Percentiles rank a stretch among this genome's conserved stretches.
These are phyloP conservation scores for Capsicum rhomboideum DNA, from an alignment of 257 asterid genomes.

Conservation along the genomic window DNA sequence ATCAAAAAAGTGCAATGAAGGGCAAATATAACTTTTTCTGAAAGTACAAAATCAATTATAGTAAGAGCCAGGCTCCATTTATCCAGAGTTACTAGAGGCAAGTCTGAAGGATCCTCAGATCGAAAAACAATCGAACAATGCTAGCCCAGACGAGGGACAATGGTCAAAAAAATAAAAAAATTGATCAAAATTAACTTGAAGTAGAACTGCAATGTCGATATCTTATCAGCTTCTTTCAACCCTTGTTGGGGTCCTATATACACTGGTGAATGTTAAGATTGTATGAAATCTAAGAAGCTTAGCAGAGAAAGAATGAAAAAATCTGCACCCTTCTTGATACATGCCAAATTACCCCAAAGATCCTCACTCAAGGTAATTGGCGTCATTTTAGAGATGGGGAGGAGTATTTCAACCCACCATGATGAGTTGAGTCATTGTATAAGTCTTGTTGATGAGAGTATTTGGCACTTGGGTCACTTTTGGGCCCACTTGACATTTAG, in stretches of 20 bases:
- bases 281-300: background rate
- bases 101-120: background rate
- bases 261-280: background rate
- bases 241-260: background rate
- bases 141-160: background rate
- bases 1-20: too few species aligned
- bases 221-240: background rate
- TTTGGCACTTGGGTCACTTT: too few species aligned
- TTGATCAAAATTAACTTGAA: background rate
- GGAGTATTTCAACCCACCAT: too few species aligned
- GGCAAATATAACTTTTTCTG: too few species aligned
- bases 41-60: background rate
- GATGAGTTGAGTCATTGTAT: too few species aligned
- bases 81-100: background rate
- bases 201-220: background rate
- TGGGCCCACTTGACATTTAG: too few species aligned
- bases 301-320: background rate
- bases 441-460: too few species aligned
- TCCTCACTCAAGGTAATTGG: too few species aligned
- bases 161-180: background rate
- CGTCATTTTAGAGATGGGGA: too few species aligned
- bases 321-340: background rate
- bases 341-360: too few species aligned
- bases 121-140: background rate
- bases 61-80: background rate